phyloP scores from a whole-genome alignment of 2,329 filamentous ascomycete genomes.

The Teratosphaeria nubilosa region DNA sequence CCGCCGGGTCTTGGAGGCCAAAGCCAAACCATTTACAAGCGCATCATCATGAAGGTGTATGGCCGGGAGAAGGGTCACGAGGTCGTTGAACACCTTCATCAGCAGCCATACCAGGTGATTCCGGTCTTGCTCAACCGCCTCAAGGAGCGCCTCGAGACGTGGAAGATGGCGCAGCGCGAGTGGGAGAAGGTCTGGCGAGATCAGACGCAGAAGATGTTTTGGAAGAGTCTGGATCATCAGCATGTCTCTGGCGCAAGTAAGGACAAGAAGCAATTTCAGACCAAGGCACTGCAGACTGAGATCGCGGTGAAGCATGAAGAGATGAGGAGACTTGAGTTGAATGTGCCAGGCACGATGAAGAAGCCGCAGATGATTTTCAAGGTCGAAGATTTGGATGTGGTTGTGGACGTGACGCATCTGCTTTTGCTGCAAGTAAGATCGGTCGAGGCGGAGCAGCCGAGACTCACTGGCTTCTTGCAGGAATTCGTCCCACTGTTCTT shows the following conservation, averaged over 20 bases:
- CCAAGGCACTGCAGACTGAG: conserved; percentile 80
- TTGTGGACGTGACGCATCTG: conserved; percentile 39
- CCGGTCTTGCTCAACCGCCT: conserved; percentile 79
- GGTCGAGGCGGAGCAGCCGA: conserved; percentile 34
- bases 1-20: conserved; percentile 79
- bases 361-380: conserved; percentile 59
- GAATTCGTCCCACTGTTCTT: conserved; percentile 44
- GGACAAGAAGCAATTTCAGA: conserved; percentile 85
- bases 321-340: conserved; percentile 54
- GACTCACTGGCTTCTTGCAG: conserved; percentile 37
- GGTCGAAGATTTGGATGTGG: conserved; percentile 50
- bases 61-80: conserved; percentile 71
- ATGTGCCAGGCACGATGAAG: conserved; percentile 17
- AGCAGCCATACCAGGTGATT: conserved; percentile 73
- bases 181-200: conserved; percentile 99
- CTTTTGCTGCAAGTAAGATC: conserved; percentile 37
- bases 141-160: conserved; percentile 95
- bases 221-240: conserved; percentile 94
- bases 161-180: conserved; percentile 91
- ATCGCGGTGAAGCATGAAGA: conserved; percentile 92
- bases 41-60: conserved; percentile 96
- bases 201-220: conserved; percentile 89
- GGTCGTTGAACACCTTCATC: conserved; percentile 80
- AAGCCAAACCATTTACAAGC: conserved; percentile 92
- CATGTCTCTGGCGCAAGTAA: conserved; percentile 77